These are phyloP conservation scores for Aristolochia contorta DNA, from an alignment of 164 flowering plant genomes.

Conservation along the genomic window DNA sequence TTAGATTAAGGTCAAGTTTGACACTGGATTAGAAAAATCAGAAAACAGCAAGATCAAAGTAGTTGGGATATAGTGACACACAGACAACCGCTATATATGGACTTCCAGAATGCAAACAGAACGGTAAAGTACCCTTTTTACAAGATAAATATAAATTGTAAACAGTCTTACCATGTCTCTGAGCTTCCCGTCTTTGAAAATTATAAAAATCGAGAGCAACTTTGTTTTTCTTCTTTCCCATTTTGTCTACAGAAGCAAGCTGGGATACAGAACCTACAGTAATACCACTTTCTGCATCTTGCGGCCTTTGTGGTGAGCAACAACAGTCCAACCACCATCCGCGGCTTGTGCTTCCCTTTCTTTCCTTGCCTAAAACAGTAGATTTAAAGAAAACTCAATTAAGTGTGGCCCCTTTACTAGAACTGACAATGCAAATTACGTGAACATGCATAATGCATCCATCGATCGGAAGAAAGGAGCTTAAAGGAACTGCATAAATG, in stretches of 20 bases:
- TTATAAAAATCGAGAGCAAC: conserved; percentile 71
- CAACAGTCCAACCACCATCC: conserved; percentile 85
- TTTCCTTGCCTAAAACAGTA: conserved; percentile 44
- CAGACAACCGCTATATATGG: no score
- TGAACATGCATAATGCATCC: no score
- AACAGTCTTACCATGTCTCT: conserved; percentile 62
- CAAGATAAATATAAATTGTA: no score
- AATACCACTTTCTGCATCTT: conserved; percentile 84
- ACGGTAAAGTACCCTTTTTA: no score
- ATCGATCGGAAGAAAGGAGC: no score
- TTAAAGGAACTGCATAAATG: not conserved
- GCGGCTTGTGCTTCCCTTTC: conserved; percentile 31
- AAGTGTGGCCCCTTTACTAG: not conserved
- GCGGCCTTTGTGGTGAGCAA: conserved; percentile 83
- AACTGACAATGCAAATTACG: no score
- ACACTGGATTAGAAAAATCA: no score
- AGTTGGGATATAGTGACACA: no score
- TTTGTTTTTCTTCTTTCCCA: conserved; percentile 62
- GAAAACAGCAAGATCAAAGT: no score
- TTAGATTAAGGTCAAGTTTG: no score
- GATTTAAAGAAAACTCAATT: not conserved
- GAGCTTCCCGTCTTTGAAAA: conserved; percentile 78
- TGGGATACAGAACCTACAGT: conserved; percentile 76
- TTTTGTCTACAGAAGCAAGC: conserved; percentile 52
- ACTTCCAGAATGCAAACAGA: no score